Evolutionary conservation across 1,139 yeast genomes (phyloP), one percentile per base, ranked within the genome.

Genomic region (Geotrichum reessii): DNA sequence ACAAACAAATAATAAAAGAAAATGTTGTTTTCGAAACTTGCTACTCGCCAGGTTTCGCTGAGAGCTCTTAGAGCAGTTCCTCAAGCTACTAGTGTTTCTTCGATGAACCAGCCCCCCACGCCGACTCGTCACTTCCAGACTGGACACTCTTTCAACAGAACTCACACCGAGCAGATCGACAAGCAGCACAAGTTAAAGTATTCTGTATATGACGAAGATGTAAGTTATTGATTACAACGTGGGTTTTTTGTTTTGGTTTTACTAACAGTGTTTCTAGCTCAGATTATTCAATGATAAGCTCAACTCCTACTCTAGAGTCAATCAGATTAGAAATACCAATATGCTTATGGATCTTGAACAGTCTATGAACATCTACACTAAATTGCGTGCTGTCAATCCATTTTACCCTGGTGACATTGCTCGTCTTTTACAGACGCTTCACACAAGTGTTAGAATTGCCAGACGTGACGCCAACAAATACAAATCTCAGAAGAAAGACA

Each of bases 391-490:
- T 14, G 61, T 55, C 11, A 63, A 63, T 22, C 63, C 63, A 8
- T 62, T 67, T 49, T 50, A 58, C 19, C 62, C 65, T n/a, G 57
- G 58, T 17, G 70, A 65, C 48, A 62, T 66, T 51, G 68, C 66
- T 19, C 53, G 62, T n/a, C 58, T 68, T 49, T 60, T 69, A 47
- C 71, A 68, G 52, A 66, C 66, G 4, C 62, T 69, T 19, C 70
- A 68, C 56, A 62, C 69, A 44, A 56, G 56, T 31, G 52, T 58
- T 24, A 48, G 62, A 33, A 42, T 60, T 14, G 50, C 59, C 12
- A 52, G 57, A 7, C 58, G 60, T 24, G 61, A 57, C 27, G 53
- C 44, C 21, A 59, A 59, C 55, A 59, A 57, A 52, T 52, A 57
- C 53, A 59, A 59, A 53, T 50, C 62, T 4, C 61, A 60, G 31